Evolutionary conservation across 225 moss, liverwort and hornwort genomes (phyloP).

Genomic region (Ulota crispa): DNA sequence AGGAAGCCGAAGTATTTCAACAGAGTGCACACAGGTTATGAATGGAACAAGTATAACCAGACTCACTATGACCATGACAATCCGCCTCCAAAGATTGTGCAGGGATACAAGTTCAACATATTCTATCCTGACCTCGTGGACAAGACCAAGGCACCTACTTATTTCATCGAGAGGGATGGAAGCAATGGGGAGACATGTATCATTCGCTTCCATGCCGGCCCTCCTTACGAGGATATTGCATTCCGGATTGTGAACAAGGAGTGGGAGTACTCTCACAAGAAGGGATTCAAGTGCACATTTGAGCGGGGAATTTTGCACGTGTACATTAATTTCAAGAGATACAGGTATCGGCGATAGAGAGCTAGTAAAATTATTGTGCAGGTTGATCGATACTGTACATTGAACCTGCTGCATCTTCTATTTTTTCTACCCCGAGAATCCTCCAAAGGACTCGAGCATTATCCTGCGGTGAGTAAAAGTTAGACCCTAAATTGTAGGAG

Average conservation of each 20-base stretch:
- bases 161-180: slow-evolving; percentile 59
- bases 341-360: slow-evolving; percentile 57
- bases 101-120: slow-evolving; percentile 79
- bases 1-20: slow-evolving; percentile 72
- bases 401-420: background rate
- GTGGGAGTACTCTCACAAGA: slow-evolving; percentile 79
- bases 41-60: slow-evolving; percentile 89
- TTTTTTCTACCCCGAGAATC: background rate
- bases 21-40: slow-evolving; percentile 81
- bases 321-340: slow-evolving; percentile 68
- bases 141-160: slow-evolving; percentile 63
- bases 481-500: background rate
- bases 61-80: slow-evolving; percentile 84
- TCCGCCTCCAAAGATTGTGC: slow-evolving; percentile 72
- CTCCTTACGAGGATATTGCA: slow-evolving; percentile 70
- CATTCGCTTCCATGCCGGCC: slow-evolving; percentile 73
- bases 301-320: slow-evolving; percentile 73
- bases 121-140: slow-evolving; percentile 80
- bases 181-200: slow-evolving; percentile 65
- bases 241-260: slow-evolving; percentile 78
- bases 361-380: background rate
- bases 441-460: background rate
- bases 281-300: slow-evolving; percentile 80
- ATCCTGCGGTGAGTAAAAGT: slow-evolving; percentile 1
- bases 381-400: background rate